A percentile compares a stretch with the other conserved stretches of the same genome.
phyloP scores from a whole-genome alignment of 1,139 yeast species.

The Kluyveromyces marxianus region DNA sequence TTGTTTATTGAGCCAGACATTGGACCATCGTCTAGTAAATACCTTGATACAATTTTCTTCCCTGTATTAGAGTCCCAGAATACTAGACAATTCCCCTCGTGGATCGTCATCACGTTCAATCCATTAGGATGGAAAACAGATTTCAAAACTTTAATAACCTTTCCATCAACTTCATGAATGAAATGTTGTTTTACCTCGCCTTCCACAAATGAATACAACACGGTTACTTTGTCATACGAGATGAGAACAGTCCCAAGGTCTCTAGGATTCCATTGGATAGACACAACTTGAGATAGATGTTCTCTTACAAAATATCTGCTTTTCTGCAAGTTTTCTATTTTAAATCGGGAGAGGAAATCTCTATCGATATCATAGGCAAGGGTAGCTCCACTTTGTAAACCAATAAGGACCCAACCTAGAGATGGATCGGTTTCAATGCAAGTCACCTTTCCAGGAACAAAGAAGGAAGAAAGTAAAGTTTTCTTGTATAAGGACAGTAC shows the following conservation, averaged over 20 bases:
- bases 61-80: constrained; percentile 91
- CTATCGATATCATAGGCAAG: constrained; percentile 81
- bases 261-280: constrained; percentile 78
- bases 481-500: constrained; percentile 66
- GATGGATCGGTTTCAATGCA: constrained; percentile 75
- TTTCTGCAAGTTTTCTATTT: constrained; percentile 69
- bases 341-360: constrained; percentile 54
- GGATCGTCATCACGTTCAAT: constrained; percentile 68
- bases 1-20: constrained; percentile 24
- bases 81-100: constrained; percentile 73
- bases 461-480: constrained; percentile 43
- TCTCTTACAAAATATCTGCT: constrained; percentile 28
- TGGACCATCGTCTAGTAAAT: constrained; percentile 56
- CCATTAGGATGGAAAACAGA: constrained; percentile 93
- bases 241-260: constrained; percentile 75
- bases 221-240: constrained; percentile 63
- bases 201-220: constrained; percentile 59
- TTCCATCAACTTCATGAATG: constrained; percentile 51
- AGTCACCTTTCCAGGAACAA: constrained; percentile 59
- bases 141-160: constrained; percentile 49
- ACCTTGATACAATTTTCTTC: constrained; percentile 64
- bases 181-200: constrained; percentile 51
- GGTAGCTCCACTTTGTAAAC: constrained; percentile 68
- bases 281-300: constrained; percentile 48
- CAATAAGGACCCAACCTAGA: constrained; percentile 78